Conservation (phyloP, 2,329 filamentous ascomycete genomes). For the Orbilia oligospora region DNA sequence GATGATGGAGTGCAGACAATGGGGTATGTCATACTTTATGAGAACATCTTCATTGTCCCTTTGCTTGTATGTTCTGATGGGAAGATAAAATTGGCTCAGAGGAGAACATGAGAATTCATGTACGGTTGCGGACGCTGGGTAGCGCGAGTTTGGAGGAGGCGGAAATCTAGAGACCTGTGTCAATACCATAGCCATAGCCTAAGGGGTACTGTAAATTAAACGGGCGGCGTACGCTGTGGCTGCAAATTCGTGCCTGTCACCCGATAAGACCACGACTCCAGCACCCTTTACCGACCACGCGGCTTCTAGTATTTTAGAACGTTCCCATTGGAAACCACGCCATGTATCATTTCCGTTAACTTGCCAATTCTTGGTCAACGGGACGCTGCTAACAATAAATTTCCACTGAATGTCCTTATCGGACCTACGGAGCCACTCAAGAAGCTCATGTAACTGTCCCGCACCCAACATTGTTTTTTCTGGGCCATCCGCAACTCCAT, state of each 20-base stretch:
- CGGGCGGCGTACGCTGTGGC: conserved; percentile 78
- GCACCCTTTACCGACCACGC: conserved; percentile 87
- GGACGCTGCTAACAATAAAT: conserved; percentile 88
- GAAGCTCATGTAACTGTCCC: conserved; percentile 82
- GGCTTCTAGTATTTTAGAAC: conserved; percentile 82
- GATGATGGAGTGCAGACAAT: background rate
- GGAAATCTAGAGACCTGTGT: conserved; percentile 69
- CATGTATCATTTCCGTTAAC: conserved; percentile 85
- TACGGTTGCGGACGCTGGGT: conserved; percentile 77
- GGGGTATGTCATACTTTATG: conserved; percentile 76
- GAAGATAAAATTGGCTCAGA: conserved; percentile 93
- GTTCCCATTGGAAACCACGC: conserved; percentile 90
- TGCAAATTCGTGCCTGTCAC: conserved; percentile 96
- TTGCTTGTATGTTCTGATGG: conserved; percentile 85
- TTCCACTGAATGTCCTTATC: conserved; percentile 85
- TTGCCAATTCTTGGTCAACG: conserved; percentile 98
- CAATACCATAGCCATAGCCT: conserved; percentile 10
- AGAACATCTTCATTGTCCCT: conserved; percentile 84
- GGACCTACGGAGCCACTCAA: conserved; percentile 82
- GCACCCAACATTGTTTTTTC: conserved; percentile 89
- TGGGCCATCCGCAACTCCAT: conserved; percentile 73
- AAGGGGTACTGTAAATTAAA: conserved; percentile 47
- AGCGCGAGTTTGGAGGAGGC: conserved; percentile 74
- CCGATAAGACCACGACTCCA: conserved; percentile 86
- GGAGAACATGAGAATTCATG: conserved; percentile 95